Percentiles rank a stretch among this genome's conserved stretches.
phyloP scores from a whole-genome alignment of 768 basidiomycete species.

The Suillus subaureus region DNA sequence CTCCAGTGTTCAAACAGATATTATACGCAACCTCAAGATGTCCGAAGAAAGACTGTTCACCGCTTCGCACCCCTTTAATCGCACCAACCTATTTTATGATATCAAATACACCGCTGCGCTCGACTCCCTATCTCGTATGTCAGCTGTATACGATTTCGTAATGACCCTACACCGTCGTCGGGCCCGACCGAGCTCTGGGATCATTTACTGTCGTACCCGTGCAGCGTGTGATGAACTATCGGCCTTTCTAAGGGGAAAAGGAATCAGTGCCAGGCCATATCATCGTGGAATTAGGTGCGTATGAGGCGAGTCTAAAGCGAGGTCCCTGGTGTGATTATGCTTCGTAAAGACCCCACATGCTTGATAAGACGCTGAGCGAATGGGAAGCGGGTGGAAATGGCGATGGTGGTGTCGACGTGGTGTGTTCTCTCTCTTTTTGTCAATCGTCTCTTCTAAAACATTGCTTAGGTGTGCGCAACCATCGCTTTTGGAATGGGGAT shows the following conservation, averaged over 20 bases:
- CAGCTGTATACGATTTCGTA: slow-evolving; percentile 69
- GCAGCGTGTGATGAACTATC: slow-evolving; percentile 70
- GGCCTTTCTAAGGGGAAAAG: slow-evolving; percentile 62
- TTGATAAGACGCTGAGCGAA: slow-evolving; percentile 57
- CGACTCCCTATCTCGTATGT: slow-evolving; percentile 56
- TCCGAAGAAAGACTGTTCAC: slow-evolving; percentile 54
- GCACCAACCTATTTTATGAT: slow-evolving; percentile 81
- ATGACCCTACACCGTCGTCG: slow-evolving; percentile 59
- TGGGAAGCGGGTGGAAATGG: slow-evolving; percentile 60
- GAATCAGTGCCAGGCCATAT: slow-evolving; percentile 70
- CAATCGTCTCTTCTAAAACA: no score
- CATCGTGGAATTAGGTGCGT: slow-evolving; percentile 68
- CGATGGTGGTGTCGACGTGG: slow-evolving; percentile 62
- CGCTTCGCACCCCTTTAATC: slow-evolving; percentile 80
- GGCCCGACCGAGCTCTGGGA: slow-evolving; percentile 63
- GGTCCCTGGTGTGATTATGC: background rate
- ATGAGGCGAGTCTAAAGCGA: background rate
- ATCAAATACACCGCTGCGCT: slow-evolving; percentile 64
- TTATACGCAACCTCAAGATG: slow-evolving; percentile 68
- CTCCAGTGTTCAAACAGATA: slow-evolving; percentile 72
- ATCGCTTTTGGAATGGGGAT: slow-evolving; percentile 89
- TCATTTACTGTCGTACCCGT: slow-evolving; percentile 77
- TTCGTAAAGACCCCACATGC: slow-evolving; percentile 42
- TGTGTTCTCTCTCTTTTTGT: slow-evolving; percentile 32
- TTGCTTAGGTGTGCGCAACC: slow-evolving; percentile 67